Percentiles rank a stretch among this genome's conserved stretches.
Evolutionary conservation across 148 eudicot species (phyloP).

Genomic region (Chenopodium berlandieri): DNA sequence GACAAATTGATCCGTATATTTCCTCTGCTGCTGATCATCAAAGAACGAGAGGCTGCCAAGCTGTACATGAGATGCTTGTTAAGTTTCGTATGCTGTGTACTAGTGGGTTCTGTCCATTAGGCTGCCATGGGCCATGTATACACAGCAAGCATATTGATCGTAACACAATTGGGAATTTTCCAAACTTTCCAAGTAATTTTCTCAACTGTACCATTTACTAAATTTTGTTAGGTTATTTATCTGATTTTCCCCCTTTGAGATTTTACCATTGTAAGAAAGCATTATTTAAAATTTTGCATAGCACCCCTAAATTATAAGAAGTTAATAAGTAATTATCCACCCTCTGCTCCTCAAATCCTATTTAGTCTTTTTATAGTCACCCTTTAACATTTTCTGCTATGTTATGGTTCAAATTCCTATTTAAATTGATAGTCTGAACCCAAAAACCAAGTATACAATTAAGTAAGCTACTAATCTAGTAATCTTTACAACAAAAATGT

Average conservation of each 20-base stretch:
- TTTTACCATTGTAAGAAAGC: neutral
- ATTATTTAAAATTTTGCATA: no score
- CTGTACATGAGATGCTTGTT: slow-evolving; percentile 77
- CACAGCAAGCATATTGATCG: slow-evolving; percentile 71
- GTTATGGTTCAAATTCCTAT: no score
- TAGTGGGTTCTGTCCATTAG: slow-evolving; percentile 78
- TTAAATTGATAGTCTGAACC: no score
- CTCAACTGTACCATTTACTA: neutral
- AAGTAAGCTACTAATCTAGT: no score
- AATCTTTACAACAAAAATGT: neutral
- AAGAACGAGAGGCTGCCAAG: slow-evolving; percentile 86
- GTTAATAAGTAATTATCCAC: neutral
- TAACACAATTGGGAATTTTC: slow-evolving; percentile 44
- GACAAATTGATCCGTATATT: slow-evolving; percentile 84
- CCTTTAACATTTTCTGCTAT: neutral
- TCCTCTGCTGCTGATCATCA: slow-evolving; percentile 85
- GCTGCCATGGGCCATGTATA: slow-evolving; percentile 80
- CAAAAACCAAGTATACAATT: no score
- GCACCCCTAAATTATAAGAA: neutral
- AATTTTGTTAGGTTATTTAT: neutral
- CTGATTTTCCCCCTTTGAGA: no score
- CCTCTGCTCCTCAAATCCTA: neutral
- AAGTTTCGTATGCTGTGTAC: slow-evolving; percentile 79
- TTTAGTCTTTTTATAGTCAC: neutral
- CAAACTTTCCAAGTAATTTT: slow-evolving; percentile 69